Base-by-base conservation (phyloP, 352 stramenopile species). In the Phytopythium sindhum region DNA sequence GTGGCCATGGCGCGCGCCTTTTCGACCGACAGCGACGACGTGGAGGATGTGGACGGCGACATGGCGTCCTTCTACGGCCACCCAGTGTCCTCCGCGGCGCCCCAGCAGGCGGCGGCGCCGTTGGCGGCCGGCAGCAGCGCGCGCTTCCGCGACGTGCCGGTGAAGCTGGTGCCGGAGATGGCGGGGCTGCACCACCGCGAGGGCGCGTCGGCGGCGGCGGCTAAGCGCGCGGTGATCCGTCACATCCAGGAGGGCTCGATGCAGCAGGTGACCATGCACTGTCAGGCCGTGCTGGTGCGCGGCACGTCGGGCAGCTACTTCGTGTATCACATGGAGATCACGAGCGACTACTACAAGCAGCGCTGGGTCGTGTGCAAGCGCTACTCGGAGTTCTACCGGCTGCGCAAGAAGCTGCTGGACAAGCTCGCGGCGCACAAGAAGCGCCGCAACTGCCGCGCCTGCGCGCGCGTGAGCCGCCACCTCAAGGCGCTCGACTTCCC, bases 361-460 rank as follows among this genome's bases (percentile, higher is more conserved):
- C 90, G 91, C 65, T 95, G 86, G 86, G 80, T 95, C 63, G 86
- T 91, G 15, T 95, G 86, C 78, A 92, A 95, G 68, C 84, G 86
- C 50, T 95, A 91, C 69, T 95, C 86, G 24, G 86, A 95, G 67
- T 89, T 95, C 65, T 86, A 95, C 60, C 82, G 86, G 7, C 68
- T 95, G 23, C 86, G 86, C 57, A 95, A 95, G 69, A 74, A 73
- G 14, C 44, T 95, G 26, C 70, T 95, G 8, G 72, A 79, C 17
- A 75, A 78, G 44, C 72, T 95, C 11, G 64, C 73, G 5, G 66
- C 72, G 11, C 86, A 95, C 66, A 80, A 78, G 55, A 91, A 91
- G 60, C 52, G 73, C 24, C 67, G 69, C 31, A 64, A 63, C 2
- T 95, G 86, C 57, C 29, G n/a, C 2, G 74, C 75, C 26, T 95